phyloP scores from a whole-genome alignment of 139 green algal species.

The Chlorella sp. region DNA sequence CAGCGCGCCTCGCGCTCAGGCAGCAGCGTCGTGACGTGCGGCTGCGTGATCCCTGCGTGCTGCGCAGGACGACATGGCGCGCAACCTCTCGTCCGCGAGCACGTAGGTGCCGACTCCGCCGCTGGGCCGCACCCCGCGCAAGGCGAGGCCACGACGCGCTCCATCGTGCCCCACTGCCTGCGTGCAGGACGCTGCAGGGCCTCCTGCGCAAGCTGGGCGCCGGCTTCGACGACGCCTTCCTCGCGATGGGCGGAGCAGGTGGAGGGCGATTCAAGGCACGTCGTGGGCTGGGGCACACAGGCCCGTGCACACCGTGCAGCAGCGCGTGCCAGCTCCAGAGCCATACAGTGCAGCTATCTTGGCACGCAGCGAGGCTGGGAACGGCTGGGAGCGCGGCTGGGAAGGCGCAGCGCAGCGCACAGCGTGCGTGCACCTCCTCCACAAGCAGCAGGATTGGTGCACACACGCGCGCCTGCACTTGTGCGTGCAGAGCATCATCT shows the following conservation, averaged over 20 bases:
- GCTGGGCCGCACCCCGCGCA: neutral
- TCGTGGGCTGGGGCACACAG: neutral
- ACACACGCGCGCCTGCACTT: neutral
- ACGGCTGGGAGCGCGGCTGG: no score
- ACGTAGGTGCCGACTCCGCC: neutral
- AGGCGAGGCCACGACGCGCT: neutral
- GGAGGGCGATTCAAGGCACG: constrained; percentile 50
- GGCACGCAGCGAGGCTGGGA: no score
- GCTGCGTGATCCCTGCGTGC: no score
- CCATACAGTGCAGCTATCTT: neutral
- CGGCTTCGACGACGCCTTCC: constrained; percentile 65
- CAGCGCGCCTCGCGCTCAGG: no score
- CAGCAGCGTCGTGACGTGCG: no score
- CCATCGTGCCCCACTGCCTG: neutral
- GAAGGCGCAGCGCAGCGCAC: no score
- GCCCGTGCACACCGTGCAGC: no score
- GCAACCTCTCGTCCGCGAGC: neutral
- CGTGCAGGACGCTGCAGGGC: constrained; percentile 69
- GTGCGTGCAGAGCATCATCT: constrained; percentile 48
- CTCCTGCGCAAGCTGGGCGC: constrained; percentile 81
- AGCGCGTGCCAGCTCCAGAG: neutral
- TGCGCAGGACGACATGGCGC: constrained; percentile 8
- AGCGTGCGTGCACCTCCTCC: no score
- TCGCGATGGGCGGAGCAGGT: constrained; percentile 18
- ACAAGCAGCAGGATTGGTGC: no score